These are phyloP conservation scores for Crataegus laevigata DNA, from an alignment of 306 rosid species.

Conservation along the genomic window DNA sequence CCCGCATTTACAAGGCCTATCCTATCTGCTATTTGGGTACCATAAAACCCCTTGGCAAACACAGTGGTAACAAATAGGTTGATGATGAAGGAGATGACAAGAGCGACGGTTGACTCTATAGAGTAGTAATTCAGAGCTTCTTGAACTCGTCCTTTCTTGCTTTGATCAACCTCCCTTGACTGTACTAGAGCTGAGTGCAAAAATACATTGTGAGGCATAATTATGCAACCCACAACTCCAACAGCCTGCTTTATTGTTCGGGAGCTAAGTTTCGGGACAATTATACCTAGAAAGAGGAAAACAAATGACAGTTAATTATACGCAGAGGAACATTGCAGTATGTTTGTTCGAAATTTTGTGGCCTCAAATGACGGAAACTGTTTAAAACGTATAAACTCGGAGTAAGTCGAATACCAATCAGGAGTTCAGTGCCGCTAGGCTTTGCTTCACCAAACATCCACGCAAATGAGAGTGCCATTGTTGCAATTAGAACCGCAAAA, in stretches of 20 bases:
- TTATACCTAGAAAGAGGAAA: slow-evolving; percentile 45
- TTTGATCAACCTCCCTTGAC: slow-evolving; percentile 66
- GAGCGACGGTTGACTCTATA: slow-evolving; percentile 84
- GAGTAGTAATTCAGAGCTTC: slow-evolving; percentile 91
- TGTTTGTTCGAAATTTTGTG: background rate
- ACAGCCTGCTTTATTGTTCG: slow-evolving; percentile 88
- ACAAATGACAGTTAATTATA: slow-evolving; percentile 9
- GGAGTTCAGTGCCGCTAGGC: slow-evolving; percentile 78
- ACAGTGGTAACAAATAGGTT: slow-evolving; percentile 87
- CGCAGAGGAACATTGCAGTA: background rate
- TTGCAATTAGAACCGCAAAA: slow-evolving; percentile 80
- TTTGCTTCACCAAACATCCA: slow-evolving; percentile 97
- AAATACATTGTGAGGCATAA: slow-evolving; percentile 96
- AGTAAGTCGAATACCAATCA: slow-evolving; percentile 47
- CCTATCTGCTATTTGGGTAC: slow-evolving; percentile 56
- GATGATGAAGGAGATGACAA: slow-evolving; percentile 61
- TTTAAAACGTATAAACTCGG: background rate
- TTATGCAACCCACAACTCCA: slow-evolving; percentile 92
- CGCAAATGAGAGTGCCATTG: slow-evolving; percentile 88
- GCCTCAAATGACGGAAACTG: background rate
- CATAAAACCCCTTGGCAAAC: slow-evolving; percentile 86
- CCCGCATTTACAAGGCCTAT: slow-evolving; percentile 94
- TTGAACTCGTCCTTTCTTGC: slow-evolving; percentile 66
- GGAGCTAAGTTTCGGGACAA: slow-evolving; percentile 91
- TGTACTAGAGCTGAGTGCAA: slow-evolving; percentile 96